Percentiles rank a stretch among this genome's conserved stretches.
phyloP scores from a whole-genome alignment of 345 rosid genomes.

The Gossypium ekmanianum region DNA sequence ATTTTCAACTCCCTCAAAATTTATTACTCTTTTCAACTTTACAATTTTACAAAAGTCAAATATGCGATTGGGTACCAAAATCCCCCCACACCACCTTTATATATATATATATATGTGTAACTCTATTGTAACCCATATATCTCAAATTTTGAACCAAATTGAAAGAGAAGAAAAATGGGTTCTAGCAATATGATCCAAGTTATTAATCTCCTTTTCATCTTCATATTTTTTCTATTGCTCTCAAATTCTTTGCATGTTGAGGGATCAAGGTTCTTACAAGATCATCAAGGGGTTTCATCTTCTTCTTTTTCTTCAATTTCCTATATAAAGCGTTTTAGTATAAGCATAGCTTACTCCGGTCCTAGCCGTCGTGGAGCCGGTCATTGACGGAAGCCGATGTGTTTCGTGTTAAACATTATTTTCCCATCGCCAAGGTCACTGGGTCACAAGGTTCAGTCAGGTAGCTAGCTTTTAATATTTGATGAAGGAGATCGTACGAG shows the following conservation, averaged over 20 bases:
- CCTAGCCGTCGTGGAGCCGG: conserved; percentile 7
- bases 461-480: neutral
- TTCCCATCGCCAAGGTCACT: neutral
- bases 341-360: conserved; percentile 12
- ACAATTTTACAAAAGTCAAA: neutral
- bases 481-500: neutral
- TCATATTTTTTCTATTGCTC: neutral
- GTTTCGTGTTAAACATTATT: neutral
- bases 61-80: neutral
- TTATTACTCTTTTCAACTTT: neutral
- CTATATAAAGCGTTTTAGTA: neutral
- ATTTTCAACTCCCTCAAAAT: neutral
- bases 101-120: neutral
- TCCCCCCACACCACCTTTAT: neutral
- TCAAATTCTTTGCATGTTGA: neutral
- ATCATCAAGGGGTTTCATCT: neutral
- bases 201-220: conserved; percentile 1
- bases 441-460: neutral
- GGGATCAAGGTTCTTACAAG: conserved; percentile 3
- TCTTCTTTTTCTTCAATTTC: neutral
- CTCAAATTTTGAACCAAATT: neutral
- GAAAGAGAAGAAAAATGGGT: neutral
- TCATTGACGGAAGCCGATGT: neutral
- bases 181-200: neutral
- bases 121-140: neutral